Evolutionary conservation across 2,329 filamentous ascomycete genomes (phyloP).

Genomic region (Periconia macrospinosa): DNA sequence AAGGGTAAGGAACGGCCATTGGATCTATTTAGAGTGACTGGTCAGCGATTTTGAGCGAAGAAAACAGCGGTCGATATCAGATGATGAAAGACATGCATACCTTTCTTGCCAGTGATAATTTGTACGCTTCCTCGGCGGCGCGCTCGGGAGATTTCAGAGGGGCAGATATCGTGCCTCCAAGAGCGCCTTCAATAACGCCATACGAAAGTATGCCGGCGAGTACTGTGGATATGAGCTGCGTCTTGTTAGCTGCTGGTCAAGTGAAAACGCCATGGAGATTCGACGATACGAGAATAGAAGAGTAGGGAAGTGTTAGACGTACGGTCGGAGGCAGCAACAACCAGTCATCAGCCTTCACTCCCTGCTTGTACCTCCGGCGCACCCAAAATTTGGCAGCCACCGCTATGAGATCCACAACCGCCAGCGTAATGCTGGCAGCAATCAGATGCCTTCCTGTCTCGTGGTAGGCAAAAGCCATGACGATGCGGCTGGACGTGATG

Average conservation of each 20-base stretch:
- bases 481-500: neutral
- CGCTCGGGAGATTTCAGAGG: neutral
- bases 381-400: constrained; percentile 1
- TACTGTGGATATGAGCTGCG: constrained; percentile 1
- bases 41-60: neutral
- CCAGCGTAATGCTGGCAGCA: neutral
- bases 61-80: no score
- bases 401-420: neutral
- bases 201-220: constrained; percentile 2
- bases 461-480: neutral
- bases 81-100: constrained; percentile 1
- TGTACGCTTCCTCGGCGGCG: neutral
- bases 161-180: neutral
- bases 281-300: no score
- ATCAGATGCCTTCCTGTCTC: constrained; percentile 3
- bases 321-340: constrained; percentile 1
- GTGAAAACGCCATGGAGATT: neutral
- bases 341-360: constrained; percentile 3
- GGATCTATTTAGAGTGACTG: neutral
- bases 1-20: constrained; percentile 1
- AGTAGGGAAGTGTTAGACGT: no score
- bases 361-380: neutral
- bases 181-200: constrained; percentile 1
- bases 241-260: neutral
- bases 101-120: constrained; percentile 2